These are phyloP conservation scores for Nicotiana sylvestris DNA, from an alignment of 257 asterid genomes.

Conservation along the genomic window DNA sequence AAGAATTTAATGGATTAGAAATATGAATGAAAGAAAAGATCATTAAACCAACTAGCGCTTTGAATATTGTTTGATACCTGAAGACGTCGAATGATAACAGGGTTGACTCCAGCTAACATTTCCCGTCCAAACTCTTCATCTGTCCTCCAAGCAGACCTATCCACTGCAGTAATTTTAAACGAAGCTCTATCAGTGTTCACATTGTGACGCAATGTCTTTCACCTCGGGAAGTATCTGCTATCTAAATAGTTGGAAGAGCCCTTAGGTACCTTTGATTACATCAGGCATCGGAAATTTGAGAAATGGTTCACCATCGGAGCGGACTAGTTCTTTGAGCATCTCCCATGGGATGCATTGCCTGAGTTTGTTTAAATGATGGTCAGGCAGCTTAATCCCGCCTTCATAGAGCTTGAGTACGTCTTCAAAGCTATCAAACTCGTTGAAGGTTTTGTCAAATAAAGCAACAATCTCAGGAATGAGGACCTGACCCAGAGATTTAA, in stretches of 20 bases:
- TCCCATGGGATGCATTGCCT: conserved; percentile 63
- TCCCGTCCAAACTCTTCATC: conserved; percentile 92
- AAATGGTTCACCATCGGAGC: conserved; percentile 55
- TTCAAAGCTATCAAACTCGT: conserved; percentile 82
- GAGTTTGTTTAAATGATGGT: conserved; percentile 27
- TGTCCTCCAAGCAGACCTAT: conserved; percentile 87
- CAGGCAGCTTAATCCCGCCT: conserved; percentile 53
- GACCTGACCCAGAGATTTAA: conserved; percentile 75
- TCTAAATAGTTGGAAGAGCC: background rate
- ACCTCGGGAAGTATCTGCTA: background rate
- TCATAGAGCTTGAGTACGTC: conserved; percentile 63
- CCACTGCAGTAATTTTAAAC: conserved; percentile 38
- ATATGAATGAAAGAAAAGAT: background rate
- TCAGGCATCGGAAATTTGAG: conserved; percentile 77
- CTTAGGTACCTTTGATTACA: conserved; percentile 59
- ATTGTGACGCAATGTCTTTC: background rate
- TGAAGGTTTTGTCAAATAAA: conserved; percentile 60
- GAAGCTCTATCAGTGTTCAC: background rate
- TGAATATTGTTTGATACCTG: conserved; percentile 30
- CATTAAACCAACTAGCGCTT: background rate
- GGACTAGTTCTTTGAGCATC: conserved; percentile 55
- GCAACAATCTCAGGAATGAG: conserved; percentile 58
- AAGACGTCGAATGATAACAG: conserved; percentile 62
- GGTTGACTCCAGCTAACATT: conserved; percentile 96
- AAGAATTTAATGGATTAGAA: conserved; percentile 8